phyloP scores from a whole-genome alignment of 345 rosid species.

The Stellera chamaejasme region DNA sequence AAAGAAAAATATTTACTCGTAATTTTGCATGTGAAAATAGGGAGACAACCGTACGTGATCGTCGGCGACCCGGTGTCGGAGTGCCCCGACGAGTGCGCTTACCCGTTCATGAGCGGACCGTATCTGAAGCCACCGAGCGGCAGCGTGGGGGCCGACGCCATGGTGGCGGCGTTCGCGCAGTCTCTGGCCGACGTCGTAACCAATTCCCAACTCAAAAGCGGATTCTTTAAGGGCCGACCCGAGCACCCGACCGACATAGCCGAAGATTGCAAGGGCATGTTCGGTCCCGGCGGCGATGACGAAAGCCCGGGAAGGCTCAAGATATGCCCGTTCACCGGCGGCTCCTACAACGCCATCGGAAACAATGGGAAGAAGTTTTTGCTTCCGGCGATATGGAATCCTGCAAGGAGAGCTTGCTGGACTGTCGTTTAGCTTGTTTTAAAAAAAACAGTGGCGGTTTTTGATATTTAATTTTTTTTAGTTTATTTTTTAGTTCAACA shows the following conservation, averaged over 20 bases:
- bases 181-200: slow-evolving; percentile 44
- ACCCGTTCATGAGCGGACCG: slow-evolving; percentile 55
- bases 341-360: slow-evolving; percentile 48
- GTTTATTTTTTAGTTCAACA: too few species aligned
- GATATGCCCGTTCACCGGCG: slow-evolving; percentile 38
- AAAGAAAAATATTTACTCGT: too few species aligned
- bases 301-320: slow-evolving; percentile 38
- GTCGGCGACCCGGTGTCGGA: slow-evolving; percentile 55
- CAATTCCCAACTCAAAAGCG: slow-evolving; percentile 28
- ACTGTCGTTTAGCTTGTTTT: slow-evolving; percentile 20
- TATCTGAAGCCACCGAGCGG: slow-evolving; percentile 48
- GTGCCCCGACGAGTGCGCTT: slow-evolving; percentile 63
- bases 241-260: slow-evolving; percentile 21
- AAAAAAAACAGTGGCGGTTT: too few species aligned
- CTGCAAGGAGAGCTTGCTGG: slow-evolving; percentile 36
- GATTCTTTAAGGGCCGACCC: slow-evolving; percentile 15
- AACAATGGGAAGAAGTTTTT: slow-evolving; percentile 40
- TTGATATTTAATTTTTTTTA: too few species aligned
- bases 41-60: slow-evolving; percentile 30
- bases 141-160: slow-evolving; percentile 51
- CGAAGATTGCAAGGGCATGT: slow-evolving; percentile 34
- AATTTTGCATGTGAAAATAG: slow-evolving; percentile 2
- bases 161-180: slow-evolving; percentile 49
- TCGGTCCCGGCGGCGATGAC: slow-evolving; percentile 46
- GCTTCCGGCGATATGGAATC: slow-evolving; percentile 70